Percentiles rank a stretch among this genome's conserved stretches.
phyloP scores from a whole-genome alignment of 2,329 filamentous ascomycete species.

The Zymoseptoria ardabiliae region DNA sequence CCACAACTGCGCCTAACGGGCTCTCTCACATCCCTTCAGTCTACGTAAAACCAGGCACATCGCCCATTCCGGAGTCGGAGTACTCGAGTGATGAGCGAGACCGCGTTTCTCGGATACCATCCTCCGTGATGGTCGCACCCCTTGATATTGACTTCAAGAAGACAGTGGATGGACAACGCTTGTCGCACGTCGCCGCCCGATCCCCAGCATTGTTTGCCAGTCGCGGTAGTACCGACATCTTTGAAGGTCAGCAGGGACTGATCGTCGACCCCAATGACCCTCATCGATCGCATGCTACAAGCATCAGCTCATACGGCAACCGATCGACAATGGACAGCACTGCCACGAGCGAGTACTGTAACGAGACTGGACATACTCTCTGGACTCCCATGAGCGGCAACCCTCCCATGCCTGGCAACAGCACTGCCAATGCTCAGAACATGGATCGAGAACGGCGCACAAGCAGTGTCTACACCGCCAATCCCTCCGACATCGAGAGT shows the following conservation, averaged over 20 bases:
- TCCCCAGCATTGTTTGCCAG: slow-evolving; percentile 55
- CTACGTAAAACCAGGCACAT: slow-evolving; percentile 32
- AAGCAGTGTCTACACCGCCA: slow-evolving; percentile 40
- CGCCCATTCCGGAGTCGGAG: slow-evolving; percentile 46
- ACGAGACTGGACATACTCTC: slow-evolving; percentile 24
- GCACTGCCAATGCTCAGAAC: not conserved
- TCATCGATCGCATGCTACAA: slow-evolving; percentile 20
- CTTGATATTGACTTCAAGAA: slow-evolving; percentile 49
- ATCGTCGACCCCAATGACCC: slow-evolving; percentile 23
- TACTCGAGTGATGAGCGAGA: slow-evolving; percentile 38
- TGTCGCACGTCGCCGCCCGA: slow-evolving; percentile 60
- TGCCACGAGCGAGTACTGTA: slow-evolving; percentile 26
- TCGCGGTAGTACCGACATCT: slow-evolving; percentile 19
- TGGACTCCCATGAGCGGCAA: slow-evolving; percentile 27
- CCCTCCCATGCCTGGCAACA: slow-evolving; percentile 6
- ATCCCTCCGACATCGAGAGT: slow-evolving; percentile 39
- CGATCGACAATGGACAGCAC: slow-evolving; percentile 25
- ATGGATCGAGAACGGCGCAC: slow-evolving; percentile 27
- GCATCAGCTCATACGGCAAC: slow-evolving; percentile 22
- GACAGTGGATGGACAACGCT: slow-evolving; percentile 50
- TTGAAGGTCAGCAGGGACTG: slow-evolving; percentile 23
- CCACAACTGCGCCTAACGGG: slow-evolving; percentile 29
- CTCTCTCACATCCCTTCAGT: slow-evolving; percentile 27
- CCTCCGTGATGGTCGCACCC: slow-evolving; percentile 64
- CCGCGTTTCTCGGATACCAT: slow-evolving; percentile 36